phyloP scores from a whole-genome alignment of 2,329 filamentous ascomycete genomes.

The Neofusicoccum umdonicola region DNA sequence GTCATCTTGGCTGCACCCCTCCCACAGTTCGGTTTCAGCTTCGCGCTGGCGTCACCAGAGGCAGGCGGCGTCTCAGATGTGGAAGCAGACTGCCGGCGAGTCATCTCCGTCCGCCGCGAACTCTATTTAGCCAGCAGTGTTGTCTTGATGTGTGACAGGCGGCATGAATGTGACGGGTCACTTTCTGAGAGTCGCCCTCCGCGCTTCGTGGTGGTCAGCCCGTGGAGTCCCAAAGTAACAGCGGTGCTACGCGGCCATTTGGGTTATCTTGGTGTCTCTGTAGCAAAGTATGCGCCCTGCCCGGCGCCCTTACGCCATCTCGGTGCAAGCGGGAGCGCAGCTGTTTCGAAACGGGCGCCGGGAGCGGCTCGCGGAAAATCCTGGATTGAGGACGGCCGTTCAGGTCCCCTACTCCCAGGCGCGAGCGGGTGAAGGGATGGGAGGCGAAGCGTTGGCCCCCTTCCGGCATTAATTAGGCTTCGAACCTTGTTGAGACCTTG shows the following conservation, averaged over 20 bases:
- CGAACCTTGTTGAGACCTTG: not conserved
- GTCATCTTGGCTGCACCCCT: not conserved
- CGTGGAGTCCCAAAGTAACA: not conserved
- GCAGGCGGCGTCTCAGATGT: not conserved
- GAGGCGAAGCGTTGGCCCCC: not conserved
- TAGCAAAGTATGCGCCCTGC: not conserved
- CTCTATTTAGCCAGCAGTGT: not conserved
- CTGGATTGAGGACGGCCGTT: not conserved
- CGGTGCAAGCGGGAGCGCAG: not conserved
- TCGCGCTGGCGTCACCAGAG: not conserved
- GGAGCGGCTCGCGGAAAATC: not conserved
- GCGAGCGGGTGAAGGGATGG: not conserved
- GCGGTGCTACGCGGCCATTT: not conserved
- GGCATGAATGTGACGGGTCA: slow-evolving; percentile 12
- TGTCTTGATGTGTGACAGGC: not conserved
- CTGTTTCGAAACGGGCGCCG: not conserved
- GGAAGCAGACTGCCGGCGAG: not conserved
- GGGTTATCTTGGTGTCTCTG: not conserved
- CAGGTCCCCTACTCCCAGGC: not conserved
- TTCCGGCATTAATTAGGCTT: not conserved
- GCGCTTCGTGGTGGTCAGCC: not conserved
- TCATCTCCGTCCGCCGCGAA: not conserved
- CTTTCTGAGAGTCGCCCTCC: not conserved
- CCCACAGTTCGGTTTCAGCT: not conserved
- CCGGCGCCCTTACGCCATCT: not conserved